These are phyloP conservation scores for Leccinum longicurvipes DNA, from an alignment of 768 basidiomycete genomes.

Conservation along the genomic window DNA sequence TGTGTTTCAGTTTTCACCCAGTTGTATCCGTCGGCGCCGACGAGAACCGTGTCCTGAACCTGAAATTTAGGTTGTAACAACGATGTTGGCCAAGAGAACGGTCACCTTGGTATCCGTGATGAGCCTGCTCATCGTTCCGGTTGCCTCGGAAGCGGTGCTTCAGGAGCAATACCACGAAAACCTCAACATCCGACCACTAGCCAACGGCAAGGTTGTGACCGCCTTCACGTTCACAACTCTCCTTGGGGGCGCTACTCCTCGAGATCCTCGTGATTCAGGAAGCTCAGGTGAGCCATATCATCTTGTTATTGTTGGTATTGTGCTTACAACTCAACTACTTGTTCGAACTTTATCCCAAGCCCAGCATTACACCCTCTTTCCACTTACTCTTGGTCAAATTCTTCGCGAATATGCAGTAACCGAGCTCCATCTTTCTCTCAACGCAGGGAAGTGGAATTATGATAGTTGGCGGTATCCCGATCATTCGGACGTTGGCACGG, in stretches of 20 bases:
- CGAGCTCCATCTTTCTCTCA: slow-evolving; percentile 85
- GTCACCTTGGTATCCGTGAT: slow-evolving; percentile 2
- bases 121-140: slow-evolving; percentile 10
- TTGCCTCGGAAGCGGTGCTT: background rate
- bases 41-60: background rate
- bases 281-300: slow-evolving; percentile 40
- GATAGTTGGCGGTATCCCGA: slow-evolving; percentile 79
- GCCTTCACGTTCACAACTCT: slow-evolving; percentile 77
- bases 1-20: background rate
- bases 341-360: slow-evolving; percentile 37
- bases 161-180: slow-evolving; percentile 45
- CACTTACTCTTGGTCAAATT: slow-evolving; percentile 83
- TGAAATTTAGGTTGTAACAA: background rate
- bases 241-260: slow-evolving; percentile 49
- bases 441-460: slow-evolving; percentile 91
- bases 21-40: too few relatives aligned
- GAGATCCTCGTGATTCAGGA: slow-evolving; percentile 50
- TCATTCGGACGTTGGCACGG: slow-evolving; percentile 72
- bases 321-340: background rate
- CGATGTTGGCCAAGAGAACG: slow-evolving; percentile 3
- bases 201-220: slow-evolving; percentile 79
- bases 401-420: slow-evolving; percentile 81
- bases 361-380: slow-evolving; percentile 86
- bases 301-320: background rate
- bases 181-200: slow-evolving; percentile 56